phyloP scores from a whole-genome alignment of 371 early-diverging fungal genomes.

The Mortierella sp. region DNA sequence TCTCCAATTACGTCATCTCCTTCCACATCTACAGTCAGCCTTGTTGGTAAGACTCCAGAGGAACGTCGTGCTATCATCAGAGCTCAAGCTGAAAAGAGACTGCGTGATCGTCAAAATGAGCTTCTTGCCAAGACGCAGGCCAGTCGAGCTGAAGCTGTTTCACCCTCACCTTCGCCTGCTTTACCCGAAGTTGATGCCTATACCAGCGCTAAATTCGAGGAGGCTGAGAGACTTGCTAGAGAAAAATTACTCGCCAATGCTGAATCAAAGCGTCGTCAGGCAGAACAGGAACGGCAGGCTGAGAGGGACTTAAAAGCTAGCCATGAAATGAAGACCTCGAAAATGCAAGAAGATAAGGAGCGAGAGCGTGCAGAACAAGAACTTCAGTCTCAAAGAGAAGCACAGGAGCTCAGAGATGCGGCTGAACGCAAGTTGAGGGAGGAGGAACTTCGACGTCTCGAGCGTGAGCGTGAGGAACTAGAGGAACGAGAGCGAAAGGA shows the following conservation, averaged over 20 bases:
- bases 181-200: constrained; percentile 24
- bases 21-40: constrained; percentile 15
- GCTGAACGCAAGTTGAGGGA: constrained; percentile 41
- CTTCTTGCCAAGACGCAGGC: constrained; percentile 36
- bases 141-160: constrained; percentile 20
- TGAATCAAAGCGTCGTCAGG: constrained; percentile 53
- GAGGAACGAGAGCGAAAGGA: constrained; percentile 57
- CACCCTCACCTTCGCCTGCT: constrained; percentile 21
- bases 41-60: constrained; percentile 52
- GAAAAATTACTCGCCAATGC: constrained; percentile 52
- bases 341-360: neutral
- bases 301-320: constrained; percentile 37
- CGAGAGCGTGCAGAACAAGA: constrained; percentile 9
- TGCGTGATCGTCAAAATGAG: constrained; percentile 54
- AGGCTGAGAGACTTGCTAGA: constrained; percentile 49
- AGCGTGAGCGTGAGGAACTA: constrained; percentile 59
- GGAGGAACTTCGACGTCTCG: constrained; percentile 43
- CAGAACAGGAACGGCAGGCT: constrained; percentile 43
- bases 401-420: constrained; percentile 28
- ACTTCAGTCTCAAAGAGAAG: constrained; percentile 20
- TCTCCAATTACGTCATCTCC: constrained; percentile 27
- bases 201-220: constrained; percentile 43
- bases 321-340: constrained; percentile 9
- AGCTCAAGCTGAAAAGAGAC: constrained; percentile 54
- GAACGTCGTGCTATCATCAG: constrained; percentile 57